Percentiles rank a stretch among this genome's conserved stretches.
Conservation (phyloP, 441 rosid genomes). For the Populus hybrid region DNA sequence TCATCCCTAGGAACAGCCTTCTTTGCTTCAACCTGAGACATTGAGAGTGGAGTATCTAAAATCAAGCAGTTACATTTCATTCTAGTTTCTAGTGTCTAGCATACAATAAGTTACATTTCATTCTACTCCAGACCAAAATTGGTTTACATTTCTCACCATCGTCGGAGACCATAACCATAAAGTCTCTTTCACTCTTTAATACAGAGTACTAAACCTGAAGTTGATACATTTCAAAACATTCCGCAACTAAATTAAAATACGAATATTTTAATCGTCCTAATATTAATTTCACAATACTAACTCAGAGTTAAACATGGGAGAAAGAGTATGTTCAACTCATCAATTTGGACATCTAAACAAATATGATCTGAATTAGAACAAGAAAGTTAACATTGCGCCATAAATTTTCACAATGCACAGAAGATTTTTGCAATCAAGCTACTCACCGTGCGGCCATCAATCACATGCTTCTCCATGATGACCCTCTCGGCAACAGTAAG, state of each 20-base stretch:
- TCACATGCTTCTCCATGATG: conserved; percentile 70
- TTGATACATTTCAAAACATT: neutral
- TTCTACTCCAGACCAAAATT: too few species aligned
- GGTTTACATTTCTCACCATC: too few species aligned
- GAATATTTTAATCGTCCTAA: neutral
- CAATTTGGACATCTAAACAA: neutral
- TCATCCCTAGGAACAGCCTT: conserved; percentile 97
- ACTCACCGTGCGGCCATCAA: conserved; percentile 85
- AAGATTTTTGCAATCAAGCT: conserved; percentile 20
- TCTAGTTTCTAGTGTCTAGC: neutral
- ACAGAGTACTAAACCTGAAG: conserved; percentile 13
- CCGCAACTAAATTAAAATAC: neutral
- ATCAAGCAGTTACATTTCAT: neutral
- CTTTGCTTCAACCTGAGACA: conserved; percentile 87
- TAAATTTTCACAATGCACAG: conserved; percentile 10
- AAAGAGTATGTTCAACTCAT: neutral
- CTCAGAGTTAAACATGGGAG: neutral
- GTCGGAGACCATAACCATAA: too few species aligned
- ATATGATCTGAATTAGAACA: conserved; percentile 12
- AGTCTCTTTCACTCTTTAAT: neutral
- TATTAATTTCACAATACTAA: conserved; percentile 4
- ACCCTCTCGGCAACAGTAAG: conserved; percentile 83
- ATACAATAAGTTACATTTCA: too few species aligned
- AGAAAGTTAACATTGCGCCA: neutral
- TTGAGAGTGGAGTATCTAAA: neutral